Evolutionary conservation across 306 rosid species (phyloP), one percentile per base, ranked within the genome.

Genomic region (Casuarina glauca): DNA sequence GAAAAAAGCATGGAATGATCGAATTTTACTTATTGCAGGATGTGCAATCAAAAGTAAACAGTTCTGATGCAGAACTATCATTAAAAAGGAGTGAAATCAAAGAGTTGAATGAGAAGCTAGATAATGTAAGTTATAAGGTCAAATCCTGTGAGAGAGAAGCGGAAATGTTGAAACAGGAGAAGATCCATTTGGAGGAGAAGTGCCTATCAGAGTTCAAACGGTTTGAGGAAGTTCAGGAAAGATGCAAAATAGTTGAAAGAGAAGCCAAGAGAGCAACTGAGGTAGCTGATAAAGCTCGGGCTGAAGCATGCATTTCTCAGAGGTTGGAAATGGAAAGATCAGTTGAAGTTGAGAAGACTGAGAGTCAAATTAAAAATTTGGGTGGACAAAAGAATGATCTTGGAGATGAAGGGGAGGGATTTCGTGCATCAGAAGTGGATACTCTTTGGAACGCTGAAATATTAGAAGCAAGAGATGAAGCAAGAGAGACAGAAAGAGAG

Each of bases 311-410:
- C 50, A 75, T 49, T 49, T 92, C 94, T 49, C 96, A 94, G 89
- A 91, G 84, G 82, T 76, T 91, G 86, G 94, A 93, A 77, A 94
- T 94, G 84, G 97, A 94, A 83, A 87, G 96, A 76, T 81, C 90
- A 81, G 79, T 97, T 3, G 79, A 79, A 70, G 82, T 94, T 78
- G 98, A 94, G 94, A 88, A 97, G 86, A 89, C 94, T 58, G 89
- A 86, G 80, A 89, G 96, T 89, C 89, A 71, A 60, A 89, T 91
- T 48, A 97, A 91, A 80, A 85, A 49, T 85, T 82, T 94, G 74
- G 89, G 85, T 20, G 86, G 98, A 74, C 84, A 84, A 81, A 91
- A 90, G 78, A 84, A 67, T 50, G 87, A 81, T 76, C 57, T 90
- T 69, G 88, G 69, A 64, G 72, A 55, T 79, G 96, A 90, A 39